phyloP scores from a whole-genome alignment of 164 flowering plant species.

The Nymphaea thermarum region DNA sequence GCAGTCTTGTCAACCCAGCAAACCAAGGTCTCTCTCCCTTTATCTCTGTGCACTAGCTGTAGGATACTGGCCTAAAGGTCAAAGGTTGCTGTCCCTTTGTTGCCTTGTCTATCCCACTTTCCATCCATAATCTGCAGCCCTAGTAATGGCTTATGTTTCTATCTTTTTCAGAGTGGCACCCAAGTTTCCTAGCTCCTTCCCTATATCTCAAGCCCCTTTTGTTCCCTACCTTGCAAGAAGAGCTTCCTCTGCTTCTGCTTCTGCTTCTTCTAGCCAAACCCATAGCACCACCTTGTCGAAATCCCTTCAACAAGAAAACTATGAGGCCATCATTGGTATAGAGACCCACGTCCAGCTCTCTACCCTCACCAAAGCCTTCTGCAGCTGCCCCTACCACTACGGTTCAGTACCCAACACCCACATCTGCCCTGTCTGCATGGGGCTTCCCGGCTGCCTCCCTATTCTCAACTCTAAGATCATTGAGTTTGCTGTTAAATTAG shows the following conservation, averaged over 20 bases:
- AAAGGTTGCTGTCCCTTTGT: too few species aligned
- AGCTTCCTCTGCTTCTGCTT: neutral
- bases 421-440: slow-evolving; percentile 86
- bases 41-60: too few species aligned
- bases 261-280: neutral
- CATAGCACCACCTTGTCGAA: slow-evolving; percentile 8
- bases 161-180: neutral
- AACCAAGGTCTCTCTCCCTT: too few species aligned
- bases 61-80: too few species aligned
- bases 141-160: neutral
- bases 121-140: neutral
- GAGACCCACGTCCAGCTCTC: slow-evolving; percentile 88
- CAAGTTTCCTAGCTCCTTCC: neutral
- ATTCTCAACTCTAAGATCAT: slow-evolving; percentile 80
- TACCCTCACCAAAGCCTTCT: slow-evolving; percentile 79
- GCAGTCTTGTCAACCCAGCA: too few species aligned
- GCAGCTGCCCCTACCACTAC: slow-evolving; percentile 69
- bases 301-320: slow-evolving; percentile 27
- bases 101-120: neutral
- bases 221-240: neutral
- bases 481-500: slow-evolving; percentile 70
- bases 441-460: slow-evolving; percentile 85
- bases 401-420: slow-evolving; percentile 74
- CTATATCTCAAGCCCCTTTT: neutral
- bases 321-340: slow-evolving; percentile 81